phyloP scores from a whole-genome alignment of 31 red algal species.

The Porphyra umbilicalis region DNA sequence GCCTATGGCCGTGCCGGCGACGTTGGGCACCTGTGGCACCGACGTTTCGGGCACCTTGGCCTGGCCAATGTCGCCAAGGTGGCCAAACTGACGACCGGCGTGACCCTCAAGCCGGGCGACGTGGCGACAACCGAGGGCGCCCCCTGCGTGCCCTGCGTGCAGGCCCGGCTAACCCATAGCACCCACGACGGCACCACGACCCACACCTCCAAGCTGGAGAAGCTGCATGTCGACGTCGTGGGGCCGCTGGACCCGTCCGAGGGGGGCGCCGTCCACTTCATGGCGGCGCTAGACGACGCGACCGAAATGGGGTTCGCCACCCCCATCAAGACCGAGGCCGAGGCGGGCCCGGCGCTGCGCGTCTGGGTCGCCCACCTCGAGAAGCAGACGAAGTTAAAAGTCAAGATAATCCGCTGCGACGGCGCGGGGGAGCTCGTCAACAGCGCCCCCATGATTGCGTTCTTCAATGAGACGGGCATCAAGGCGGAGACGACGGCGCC shows the following conservation, averaged over 20 bases:
- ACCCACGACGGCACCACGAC: no score
- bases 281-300: neutral
- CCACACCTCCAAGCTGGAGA: neutral
- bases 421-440: neutral
- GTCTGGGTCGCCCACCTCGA: neutral
- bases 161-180: neutral
- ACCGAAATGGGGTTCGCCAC: neutral
- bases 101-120: no score
- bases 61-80: neutral
- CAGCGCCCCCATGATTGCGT: neutral
- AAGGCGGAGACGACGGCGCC: slow-evolving; percentile 1
- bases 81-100: neutral
- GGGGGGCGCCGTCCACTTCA: neutral
- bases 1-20: neutral
- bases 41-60: neutral
- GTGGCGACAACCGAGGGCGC: no score
- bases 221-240: neutral
- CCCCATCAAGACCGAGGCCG: neutral
- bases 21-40: neutral
- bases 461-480: slow-evolving; percentile 28
- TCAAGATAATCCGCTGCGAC: neutral
- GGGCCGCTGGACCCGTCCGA: neutral
- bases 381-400: neutral
- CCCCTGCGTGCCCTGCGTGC: neutral
- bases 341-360: neutral